phyloP scores from a whole-genome alignment of 2,329 filamentous ascomycete species.

The Cercospora sesami region DNA sequence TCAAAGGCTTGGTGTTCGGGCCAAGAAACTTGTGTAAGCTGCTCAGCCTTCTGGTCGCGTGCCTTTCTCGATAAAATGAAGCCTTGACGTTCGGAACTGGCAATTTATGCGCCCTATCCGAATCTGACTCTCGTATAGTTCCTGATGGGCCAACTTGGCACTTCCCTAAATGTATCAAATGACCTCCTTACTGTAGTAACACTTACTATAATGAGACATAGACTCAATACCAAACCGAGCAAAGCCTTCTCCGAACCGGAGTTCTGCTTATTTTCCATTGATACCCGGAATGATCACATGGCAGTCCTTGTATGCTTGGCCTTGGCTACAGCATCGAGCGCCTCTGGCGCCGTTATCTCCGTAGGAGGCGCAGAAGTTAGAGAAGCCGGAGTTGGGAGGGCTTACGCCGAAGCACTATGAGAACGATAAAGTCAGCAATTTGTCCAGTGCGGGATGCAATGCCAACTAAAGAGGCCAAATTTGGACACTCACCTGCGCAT shows the following conservation, averaged over 20 bases:
- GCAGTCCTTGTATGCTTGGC: background rate
- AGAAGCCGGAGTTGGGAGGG: background rate
- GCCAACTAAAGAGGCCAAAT: too few species aligned
- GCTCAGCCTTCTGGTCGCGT: background rate
- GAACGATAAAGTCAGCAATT: background rate
- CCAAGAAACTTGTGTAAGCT: background rate
- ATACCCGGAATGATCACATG: background rate
- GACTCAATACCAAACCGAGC: background rate
- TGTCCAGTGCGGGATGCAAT: too few species aligned
- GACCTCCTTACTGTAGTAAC: background rate
- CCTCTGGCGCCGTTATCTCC: background rate
- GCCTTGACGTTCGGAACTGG: background rate
- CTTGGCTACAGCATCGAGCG: background rate
- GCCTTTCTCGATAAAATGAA: background rate
- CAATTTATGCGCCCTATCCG: background rate
- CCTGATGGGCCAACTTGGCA: background rate
- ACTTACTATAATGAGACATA: background rate
- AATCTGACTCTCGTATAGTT: background rate
- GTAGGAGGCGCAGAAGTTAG: background rate
- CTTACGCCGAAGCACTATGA: background rate
- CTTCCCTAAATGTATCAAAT: background rate
- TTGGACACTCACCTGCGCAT: background rate
- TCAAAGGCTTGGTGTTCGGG: background rate
- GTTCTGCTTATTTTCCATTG: background rate
- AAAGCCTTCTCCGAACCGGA: background rate